Evolutionary conservation across 345 rosid genomes (phyloP), one percentile per base, ranked within the genome.

Genomic region (Capsella bursapastoris): DNA sequence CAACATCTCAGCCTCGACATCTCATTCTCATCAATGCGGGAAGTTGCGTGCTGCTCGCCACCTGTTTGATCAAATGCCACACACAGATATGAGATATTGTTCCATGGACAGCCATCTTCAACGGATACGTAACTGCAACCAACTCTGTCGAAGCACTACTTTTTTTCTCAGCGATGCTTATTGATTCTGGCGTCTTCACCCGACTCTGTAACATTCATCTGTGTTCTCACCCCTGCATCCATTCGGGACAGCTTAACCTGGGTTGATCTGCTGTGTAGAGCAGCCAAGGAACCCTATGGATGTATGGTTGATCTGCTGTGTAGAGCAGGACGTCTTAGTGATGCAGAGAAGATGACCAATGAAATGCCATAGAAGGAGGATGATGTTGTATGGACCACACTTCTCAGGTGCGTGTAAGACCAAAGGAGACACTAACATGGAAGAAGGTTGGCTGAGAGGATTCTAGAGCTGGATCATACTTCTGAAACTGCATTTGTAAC

Each of bases 221-320:
- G 96, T 50, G 86, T 93, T 67, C 88, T 93, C 37, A 82, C 83
- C 7, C 91, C 65, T 91, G 96, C 74, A 78, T 83, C 72, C 97
- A 89, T 81, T 87, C 87, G 6, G 97, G 95, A 70, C 83, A 88
- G 45, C 87, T 86, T 68, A 91, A 87, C 90, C 25, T 22, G 25
- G 25, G 25, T 22, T 22, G 25, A 22, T 22, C 25, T 22, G 25
- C 25, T 22, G 25, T 22, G 25, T 22, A 22, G 25, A 22, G 25
- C 25, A 59, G 84, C 82, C 29, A 93, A 87, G 72, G 96, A 93
- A 80, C 98, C 91, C 60, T 88, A 87, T 34, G 98, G 97, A 22
- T 91, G 97, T 73, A 88, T 91, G 88, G 85, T 91, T 66, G 96
- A 93, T 87, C 91, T 93, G 57, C 82, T 93, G 27, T 89, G 97